Base-by-base conservation (phyloP, 495 filamentous ascomycete genomes). In the Xylaria venustula region DNA sequence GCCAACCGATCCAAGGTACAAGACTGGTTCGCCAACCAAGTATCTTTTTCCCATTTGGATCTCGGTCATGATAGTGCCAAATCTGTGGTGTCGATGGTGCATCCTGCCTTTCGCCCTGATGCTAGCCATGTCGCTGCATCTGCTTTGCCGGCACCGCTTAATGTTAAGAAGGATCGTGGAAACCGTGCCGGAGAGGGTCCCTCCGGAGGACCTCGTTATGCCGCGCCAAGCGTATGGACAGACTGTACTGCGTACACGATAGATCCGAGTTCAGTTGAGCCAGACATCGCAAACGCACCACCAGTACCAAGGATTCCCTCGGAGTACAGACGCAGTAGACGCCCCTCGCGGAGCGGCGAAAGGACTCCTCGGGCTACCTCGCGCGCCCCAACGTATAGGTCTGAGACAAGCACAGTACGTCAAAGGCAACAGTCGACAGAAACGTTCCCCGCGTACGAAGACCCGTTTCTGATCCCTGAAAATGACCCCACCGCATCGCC, bases 41-140 rank as follows among this genome's bases (percentile, higher is more conserved):
- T 68, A 15, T 12, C n/a, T 9, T 25, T 53, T 12, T 63, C 60
- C 8, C 8, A 7, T 3, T 15, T 47, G 1, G 34, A 59, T 32
- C 20, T 48, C 1, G 42, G 32, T 7, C 23, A 23, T 1, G 64
- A 69, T 25, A 62, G 64, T 49, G 20, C 62, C n/a, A 62, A 54
- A 51, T 64, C 69, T 9, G 52, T 67, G 23, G 8, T 71, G 20
- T 67, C 69, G 1, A 62, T 42, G 64, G 57, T 67, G 0, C 69
- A 71, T n/a, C 69, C 69, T 30, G 69, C 69, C 0, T 71, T 71
- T n/a, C 69, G 56, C n/a, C 62, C 59, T 11, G 17, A 30, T 1
- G 17, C 37, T n/a, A 7, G 17, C 8, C 45, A 44, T 36, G 59
- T 54, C 15, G 61, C 64, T 17, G 1, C 15, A 25, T 71, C 69